A percentile compares a stretch with the other conserved stretches of the same genome.
These are phyloP conservation scores for Typha latifolia DNA, from an alignment of 176 grass and related monocot genomes.

Conservation along the genomic window DNA sequence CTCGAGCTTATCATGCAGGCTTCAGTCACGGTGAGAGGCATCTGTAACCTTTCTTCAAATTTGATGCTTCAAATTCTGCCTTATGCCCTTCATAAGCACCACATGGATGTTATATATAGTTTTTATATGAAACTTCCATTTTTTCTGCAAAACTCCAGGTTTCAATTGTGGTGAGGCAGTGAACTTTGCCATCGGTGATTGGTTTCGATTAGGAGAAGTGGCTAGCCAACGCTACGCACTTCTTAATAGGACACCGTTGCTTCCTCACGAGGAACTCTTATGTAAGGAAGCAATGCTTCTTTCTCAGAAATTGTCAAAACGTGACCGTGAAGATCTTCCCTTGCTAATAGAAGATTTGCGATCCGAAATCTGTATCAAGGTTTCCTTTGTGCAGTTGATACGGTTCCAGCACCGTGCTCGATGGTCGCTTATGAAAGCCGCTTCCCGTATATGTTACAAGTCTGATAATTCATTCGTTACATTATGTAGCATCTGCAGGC, in stretches of 20 bases:
- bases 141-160: conserved; percentile 30
- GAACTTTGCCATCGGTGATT: conserved; percentile 76
- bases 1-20: conserved; percentile 81
- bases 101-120: not conserved
- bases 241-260: conserved; percentile 61
- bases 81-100: not conserved
- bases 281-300: conserved; percentile 64
- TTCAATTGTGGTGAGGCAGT: conserved; percentile 93
- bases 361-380: conserved; percentile 54
- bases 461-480: conserved; percentile 30
- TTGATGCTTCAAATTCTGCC: not conserved
- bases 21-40: conserved; percentile 86
- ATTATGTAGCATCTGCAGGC: conserved; percentile 64
- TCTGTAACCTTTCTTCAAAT: not conserved
- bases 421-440: conserved; percentile 47
- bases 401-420: conserved; percentile 39
- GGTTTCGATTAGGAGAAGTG: conserved; percentile 71
- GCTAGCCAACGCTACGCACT: conserved; percentile 83
- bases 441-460: conserved; percentile 46
- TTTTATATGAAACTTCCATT: not conserved
- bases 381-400: conserved; percentile 70
- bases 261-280: conserved; percentile 73
- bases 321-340: conserved; percentile 18
- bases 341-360: conserved; percentile 31
- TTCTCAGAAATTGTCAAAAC: conserved; percentile 28